Base-by-base conservation (phyloP, 352 stramenopile genomes). In the Phytophthora litchii region DNA sequence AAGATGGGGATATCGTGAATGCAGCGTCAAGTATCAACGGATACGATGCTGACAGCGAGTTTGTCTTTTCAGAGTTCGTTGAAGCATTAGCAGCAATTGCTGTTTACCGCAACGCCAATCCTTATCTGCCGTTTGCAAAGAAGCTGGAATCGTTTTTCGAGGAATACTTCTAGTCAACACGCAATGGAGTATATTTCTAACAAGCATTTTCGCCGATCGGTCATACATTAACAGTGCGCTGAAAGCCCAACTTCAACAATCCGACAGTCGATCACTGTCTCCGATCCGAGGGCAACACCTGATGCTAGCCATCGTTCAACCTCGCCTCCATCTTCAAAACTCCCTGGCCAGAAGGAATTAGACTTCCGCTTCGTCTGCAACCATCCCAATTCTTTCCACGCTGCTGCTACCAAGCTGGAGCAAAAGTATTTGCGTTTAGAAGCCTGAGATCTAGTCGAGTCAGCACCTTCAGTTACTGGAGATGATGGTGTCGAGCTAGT, bases 391-490 rank as follows among this genome's bases (percentile, higher is more conserved):
- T 93, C 72, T 53, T 92, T 92, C 43, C 91, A 78, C 10, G 83
- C 78, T n/a, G 83, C 80, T 4, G 86, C 86, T 11, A 82, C 86
- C 9, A 95, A 70, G 32, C 83, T 91, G 12, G 86, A 95, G 50
- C 86, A 95, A 71, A 95, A 93, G 49, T 92, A 95, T 64, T 93
- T 93, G 36, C 77, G 80, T 56, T 88, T 86, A 20, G 48, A 54
- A 19, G 37, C 44, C 23, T 67, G 34, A 10, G 46, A 50, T 37
- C 63, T 48, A 17, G 48, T 54, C 1, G 34, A 32, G 38, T 72
- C 34, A 0, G 19, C 8, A 5, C 7, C 29, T 35, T 60, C 52
- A 37, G 27, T 52, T 19, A 41, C 23, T 19, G 52, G 44, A 49
- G 54, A 61, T 12, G 64, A 60, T 20, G 53, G 41, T 23, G 53